Evolutionary conservation across 306 rosid species (phyloP).

Genomic region (Pyrus communis): DNA sequence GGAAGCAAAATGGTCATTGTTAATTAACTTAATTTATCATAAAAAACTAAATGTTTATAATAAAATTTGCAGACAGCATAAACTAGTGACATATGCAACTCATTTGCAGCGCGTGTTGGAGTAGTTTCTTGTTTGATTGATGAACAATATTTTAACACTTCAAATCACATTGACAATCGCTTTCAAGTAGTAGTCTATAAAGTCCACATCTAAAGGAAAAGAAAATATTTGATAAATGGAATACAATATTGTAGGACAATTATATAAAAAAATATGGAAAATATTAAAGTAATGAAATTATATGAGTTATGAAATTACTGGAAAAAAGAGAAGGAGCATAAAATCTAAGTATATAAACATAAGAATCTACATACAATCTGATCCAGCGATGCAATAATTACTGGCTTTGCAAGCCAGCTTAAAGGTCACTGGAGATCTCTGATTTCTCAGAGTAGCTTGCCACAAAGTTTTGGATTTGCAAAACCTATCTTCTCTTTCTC

Average conservation of each 20-base stretch:
- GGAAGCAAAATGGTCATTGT: background rate
- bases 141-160: conserved; percentile 29
- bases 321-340: conserved; percentile 45
- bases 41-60: background rate
- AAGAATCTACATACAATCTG: conserved; percentile 81
- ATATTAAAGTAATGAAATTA: conserved; percentile 16
- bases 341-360: conserved; percentile 75
- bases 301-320: conserved; percentile 26
- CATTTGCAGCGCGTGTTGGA: conserved; percentile 11
- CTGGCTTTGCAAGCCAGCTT: conserved; percentile 35
- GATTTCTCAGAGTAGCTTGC: conserved; percentile 15
- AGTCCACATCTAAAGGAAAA: conserved; percentile 29
- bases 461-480: conserved; percentile 42
- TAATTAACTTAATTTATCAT: background rate
- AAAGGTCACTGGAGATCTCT: conserved; percentile 54
- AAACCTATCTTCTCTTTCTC: conserved; percentile 3
- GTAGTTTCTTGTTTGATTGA: background rate
- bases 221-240: background rate
- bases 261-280: background rate
- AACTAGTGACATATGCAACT: background rate
- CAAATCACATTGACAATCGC: conserved; percentile 63
- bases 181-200: conserved; percentile 58
- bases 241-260: background rate
- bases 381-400: conserved; percentile 98
- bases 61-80: background rate